phyloP scores from a whole-genome alignment of 352 stramenopile species.

The Aphanomyces euteiches region DNA sequence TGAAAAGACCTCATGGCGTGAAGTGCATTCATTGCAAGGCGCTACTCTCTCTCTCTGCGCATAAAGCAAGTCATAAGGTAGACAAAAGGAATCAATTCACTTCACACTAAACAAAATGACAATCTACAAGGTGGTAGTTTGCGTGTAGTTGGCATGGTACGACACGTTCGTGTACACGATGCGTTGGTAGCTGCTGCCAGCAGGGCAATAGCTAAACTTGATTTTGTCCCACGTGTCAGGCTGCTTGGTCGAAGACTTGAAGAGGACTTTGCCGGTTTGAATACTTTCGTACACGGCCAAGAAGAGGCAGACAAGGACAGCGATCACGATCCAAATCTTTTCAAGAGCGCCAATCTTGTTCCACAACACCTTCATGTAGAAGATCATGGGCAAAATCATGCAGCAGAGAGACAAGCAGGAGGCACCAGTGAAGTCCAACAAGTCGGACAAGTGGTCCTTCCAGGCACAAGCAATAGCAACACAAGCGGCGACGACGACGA shows the following conservation, averaged over 20 bases:
- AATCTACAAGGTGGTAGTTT: not conserved
- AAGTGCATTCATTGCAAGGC: too few species aligned
- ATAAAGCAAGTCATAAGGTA: too few species aligned
- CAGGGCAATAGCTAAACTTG: not conserved
- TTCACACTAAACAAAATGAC: too few species aligned
- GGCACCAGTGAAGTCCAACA: not conserved
- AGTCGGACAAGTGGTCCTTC: constrained; percentile 1
- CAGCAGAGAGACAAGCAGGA: not conserved
- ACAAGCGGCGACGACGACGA: not conserved
- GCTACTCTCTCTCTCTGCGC: too few species aligned
- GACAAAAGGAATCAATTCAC: too few species aligned
- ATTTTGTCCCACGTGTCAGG: not conserved
- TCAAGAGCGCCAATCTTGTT: not conserved
- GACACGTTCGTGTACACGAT: not conserved
- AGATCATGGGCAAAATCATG: not conserved
- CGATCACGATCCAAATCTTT: not conserved
- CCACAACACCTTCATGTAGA: not conserved
- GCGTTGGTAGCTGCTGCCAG: not conserved
- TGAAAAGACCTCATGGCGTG: too few species aligned
- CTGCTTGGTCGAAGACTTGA: not conserved
- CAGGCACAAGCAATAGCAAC: not conserved
- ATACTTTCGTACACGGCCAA: not conserved
- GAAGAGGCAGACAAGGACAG: not conserved
- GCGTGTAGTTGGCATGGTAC: not conserved
- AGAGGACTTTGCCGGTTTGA: not conserved